Evolutionary conservation across 495 filamentous ascomycete genomes (phyloP), one percentile per base, ranked within the genome.

Genomic region (Trichoderma reesei): DNA sequence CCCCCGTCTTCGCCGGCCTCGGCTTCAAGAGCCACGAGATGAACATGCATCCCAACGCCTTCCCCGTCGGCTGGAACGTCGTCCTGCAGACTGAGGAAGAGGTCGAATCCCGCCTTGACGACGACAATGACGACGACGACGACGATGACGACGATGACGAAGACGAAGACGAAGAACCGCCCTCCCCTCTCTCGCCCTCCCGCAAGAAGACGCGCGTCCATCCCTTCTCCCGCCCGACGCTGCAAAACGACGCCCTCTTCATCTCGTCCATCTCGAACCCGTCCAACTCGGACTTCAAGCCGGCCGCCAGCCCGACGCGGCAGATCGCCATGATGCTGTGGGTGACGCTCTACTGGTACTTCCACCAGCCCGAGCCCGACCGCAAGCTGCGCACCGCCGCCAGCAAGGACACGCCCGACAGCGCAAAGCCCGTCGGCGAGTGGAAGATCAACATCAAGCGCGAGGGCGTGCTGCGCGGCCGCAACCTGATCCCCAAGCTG

Each of bases 271-370:
- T 96, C 67, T 92, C 90, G 59, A 91, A 85, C 66, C 90, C 92
- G 0, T 88, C 87, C 59, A 88, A 79, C 68, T 83, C 72, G 68
- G 90, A 96, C 59, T 95, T 87, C 80, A 90, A 90, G 67, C 86
- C 90, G 0, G 81, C 85, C 11, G 83, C 75, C 34, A 95, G 91
- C 59, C 90, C 89, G 0, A 92, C 91, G 0, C 79, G 92, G 39
- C 89, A 92, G 74, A 87, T 96, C 64, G 92, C 92, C 64, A 89
- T 96, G 90, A 93, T 96, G 90, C 83, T 98, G 7, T 98, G 93
- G 91, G 85, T 90, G 36, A 92, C 90, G 1, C 76, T 98, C 39
- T 95, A 88, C 74, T 98, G 95, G 95, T 98, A 98, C 76, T 98
- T 98, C 72, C 92, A 97, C 71, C 88, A 90, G 67, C 80, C 82